phyloP scores from a whole-genome alignment of 257 asterid genomes.

The Mentha longifolia region DNA sequence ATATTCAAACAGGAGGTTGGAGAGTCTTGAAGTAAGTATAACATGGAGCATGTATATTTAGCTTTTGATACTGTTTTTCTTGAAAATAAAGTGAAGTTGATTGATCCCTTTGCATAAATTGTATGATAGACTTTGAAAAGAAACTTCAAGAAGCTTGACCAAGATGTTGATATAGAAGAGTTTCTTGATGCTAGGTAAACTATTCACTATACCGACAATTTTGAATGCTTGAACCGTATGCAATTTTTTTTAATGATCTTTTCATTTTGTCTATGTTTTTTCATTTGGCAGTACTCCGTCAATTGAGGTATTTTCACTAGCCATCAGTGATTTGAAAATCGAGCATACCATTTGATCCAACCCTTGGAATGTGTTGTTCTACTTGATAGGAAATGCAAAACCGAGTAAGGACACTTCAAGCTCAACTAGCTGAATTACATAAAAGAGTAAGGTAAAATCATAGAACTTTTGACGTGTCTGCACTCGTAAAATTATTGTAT shows the following conservation, averaged over 20 bases:
- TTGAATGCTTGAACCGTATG: conserved; percentile 9
- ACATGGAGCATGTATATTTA: conserved; percentile 22
- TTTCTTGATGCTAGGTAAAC: conserved; percentile 75
- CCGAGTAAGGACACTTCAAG: conserved; percentile 57
- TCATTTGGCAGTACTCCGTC: conserved; percentile 68
- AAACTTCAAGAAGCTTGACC: conserved; percentile 84
- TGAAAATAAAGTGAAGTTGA: conserved; percentile 24
- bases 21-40: conserved; percentile 83
- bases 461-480: conserved; percentile 24
- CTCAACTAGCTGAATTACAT: conserved; percentile 53
- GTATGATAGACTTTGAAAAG: conserved; percentile 67
- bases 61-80: conserved; percentile 1
- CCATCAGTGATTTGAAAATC: conserved; percentile 24
- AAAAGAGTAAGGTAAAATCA: conserved; percentile 55
- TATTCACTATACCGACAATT: background rate
- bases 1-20: conserved; percentile 75
- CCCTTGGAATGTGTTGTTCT: conserved; percentile 28
- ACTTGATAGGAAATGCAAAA: conserved; percentile 64
- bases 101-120: conserved; percentile 31
- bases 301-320: conserved; percentile 52
- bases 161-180: conserved; percentile 79
- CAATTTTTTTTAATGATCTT: conserved; percentile 11
- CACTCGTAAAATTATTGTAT: background rate
- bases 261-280: conserved; percentile 10
- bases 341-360: background rate